A percentile compares a stretch with the other conserved stretches of the same genome.
Evolutionary conservation across 163 green algal genomes (phyloP).

Genomic region (Smithsoniella earleae): DNA sequence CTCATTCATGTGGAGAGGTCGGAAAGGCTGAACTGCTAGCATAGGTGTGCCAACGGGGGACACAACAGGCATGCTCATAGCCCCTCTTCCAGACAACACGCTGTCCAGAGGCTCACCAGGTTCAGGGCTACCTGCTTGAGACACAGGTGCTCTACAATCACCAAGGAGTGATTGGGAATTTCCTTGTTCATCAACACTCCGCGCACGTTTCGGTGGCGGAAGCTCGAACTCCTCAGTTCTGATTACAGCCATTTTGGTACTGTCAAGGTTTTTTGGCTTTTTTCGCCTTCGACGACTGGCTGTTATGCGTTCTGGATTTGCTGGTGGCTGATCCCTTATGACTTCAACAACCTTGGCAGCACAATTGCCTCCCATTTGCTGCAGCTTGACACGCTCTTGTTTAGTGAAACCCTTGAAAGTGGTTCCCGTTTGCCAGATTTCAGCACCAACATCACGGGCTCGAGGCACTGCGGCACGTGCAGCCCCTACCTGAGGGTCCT

Average conservation of each 20-base stretch:
- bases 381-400: slow-evolving; percentile 19
- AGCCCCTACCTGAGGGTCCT: slow-evolving; percentile 36
- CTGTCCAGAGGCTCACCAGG: not conserved
- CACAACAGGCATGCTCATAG: slow-evolving; percentile 1
- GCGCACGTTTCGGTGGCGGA: not conserved
- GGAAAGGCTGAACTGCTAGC: not conserved
- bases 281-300: no score
- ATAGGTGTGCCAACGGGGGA: not conserved
- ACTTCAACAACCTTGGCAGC: slow-evolving; percentile 15
- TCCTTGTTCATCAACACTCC: not conserved
- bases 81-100: not conserved
- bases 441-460: slow-evolving; percentile 36
- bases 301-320: not conserved
- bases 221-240: not conserved
- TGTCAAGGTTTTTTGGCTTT: not conserved
- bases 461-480: slow-evolving; percentile 33
- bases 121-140: not conserved
- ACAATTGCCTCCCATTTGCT: slow-evolving; percentile 14
- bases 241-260: slow-evolving; percentile 8
- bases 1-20: not conserved
- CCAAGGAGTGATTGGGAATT: not conserved
- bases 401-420: slow-evolving; percentile 14
- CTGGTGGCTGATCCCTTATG: not conserved
- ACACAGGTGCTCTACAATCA: slow-evolving; percentile 1
- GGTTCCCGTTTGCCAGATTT: slow-evolving; percentile 37